A percentile compares a stretch with the other conserved stretches of the same genome.
Conservation (phyloP, 495 filamentous ascomycete genomes). For the Penicillium soppii region DNA sequence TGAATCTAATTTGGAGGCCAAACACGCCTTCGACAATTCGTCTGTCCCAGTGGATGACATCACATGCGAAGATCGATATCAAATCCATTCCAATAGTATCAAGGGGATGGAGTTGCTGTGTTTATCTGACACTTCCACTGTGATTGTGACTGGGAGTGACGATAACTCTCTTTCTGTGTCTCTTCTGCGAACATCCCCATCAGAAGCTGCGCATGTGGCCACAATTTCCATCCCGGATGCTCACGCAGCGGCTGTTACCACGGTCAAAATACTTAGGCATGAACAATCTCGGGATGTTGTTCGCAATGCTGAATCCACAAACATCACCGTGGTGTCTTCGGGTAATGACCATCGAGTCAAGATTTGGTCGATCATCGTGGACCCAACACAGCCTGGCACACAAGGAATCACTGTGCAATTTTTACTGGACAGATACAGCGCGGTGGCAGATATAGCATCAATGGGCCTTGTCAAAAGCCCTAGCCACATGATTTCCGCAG, state of each 20-base stretch:
- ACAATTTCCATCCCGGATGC: slow-evolving; percentile 65
- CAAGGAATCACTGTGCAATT: slow-evolving; percentile 44
- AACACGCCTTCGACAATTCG: slow-evolving; percentile 13
- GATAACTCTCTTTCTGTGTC: slow-evolving; percentile 73
- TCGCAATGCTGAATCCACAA: slow-evolving; percentile 5
- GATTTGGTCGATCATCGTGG: slow-evolving; percentile 58
- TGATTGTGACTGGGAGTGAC: slow-evolving; percentile 78
- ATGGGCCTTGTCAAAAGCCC: slow-evolving; percentile 35
- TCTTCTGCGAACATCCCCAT: slow-evolving; percentile 30
- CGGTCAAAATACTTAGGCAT: slow-evolving; percentile 49
- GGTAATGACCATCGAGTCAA: slow-evolving; percentile 83
- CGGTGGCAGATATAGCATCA: slow-evolving; percentile 63
- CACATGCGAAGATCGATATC: slow-evolving; percentile 36
- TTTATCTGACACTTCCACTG: slow-evolving; percentile 27
- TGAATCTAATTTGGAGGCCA: slow-evolving; percentile 18
- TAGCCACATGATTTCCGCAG: background rate
- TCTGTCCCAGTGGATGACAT: slow-evolving; percentile 23
- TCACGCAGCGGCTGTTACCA: slow-evolving; percentile 79
- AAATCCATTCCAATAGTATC: slow-evolving; percentile 73
- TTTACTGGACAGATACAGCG: slow-evolving; percentile 52
- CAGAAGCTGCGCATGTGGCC: slow-evolving; percentile 15
- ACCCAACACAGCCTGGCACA: slow-evolving; percentile 27
- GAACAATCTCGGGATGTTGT: background rate
- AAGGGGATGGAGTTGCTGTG: slow-evolving; percentile 51
- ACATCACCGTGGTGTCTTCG: slow-evolving; percentile 53